Conservation (phyloP, 2,329 filamentous ascomycete species). For the Fusarium algeriense region DNA sequence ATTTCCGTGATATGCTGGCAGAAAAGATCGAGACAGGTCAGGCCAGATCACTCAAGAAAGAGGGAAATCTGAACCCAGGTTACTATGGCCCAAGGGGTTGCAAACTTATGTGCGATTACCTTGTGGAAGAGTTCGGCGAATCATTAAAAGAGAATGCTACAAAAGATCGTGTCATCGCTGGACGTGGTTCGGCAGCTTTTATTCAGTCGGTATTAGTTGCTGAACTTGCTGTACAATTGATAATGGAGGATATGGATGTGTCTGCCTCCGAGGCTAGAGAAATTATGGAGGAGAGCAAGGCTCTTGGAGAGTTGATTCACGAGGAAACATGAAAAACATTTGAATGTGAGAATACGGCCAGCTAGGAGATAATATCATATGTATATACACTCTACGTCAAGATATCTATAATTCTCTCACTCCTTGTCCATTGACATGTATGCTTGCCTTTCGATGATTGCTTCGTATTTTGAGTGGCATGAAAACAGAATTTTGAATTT, state of each 20-base stretch:
- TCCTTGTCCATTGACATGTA: background rate
- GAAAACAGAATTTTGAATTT: constrained; percentile 26
- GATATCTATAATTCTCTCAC: constrained; percentile 25
- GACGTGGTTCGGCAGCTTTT: constrained; percentile 74
- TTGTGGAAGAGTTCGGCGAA: constrained; percentile 70
- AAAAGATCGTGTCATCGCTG: constrained; percentile 74
- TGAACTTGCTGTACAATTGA: constrained; percentile 70
- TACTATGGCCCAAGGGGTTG: constrained; percentile 87
- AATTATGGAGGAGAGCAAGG: constrained; percentile 75
- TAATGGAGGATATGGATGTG: constrained; percentile 68
- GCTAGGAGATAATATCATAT: background rate
- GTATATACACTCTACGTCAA: constrained; percentile 7
- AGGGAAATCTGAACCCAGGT: constrained; percentile 74
- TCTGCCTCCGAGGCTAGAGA: constrained; percentile 58
- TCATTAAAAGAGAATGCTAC: constrained; percentile 72
- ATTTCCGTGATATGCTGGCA: constrained; percentile 70
- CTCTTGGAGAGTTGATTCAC: constrained; percentile 75
- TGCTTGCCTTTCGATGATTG: background rate
- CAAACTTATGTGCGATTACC: constrained; percentile 76
- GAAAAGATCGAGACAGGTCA: constrained; percentile 68
- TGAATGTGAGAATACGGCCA: background rate
- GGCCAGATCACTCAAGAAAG: constrained; percentile 69
- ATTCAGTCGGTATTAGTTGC: constrained; percentile 83
- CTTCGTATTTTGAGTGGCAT: background rate
- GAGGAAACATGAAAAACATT: constrained; percentile 60